Base-by-base conservation (phyloP, 2,329 filamentous ascomycete genomes). In the Penicillium sp. region DNA sequence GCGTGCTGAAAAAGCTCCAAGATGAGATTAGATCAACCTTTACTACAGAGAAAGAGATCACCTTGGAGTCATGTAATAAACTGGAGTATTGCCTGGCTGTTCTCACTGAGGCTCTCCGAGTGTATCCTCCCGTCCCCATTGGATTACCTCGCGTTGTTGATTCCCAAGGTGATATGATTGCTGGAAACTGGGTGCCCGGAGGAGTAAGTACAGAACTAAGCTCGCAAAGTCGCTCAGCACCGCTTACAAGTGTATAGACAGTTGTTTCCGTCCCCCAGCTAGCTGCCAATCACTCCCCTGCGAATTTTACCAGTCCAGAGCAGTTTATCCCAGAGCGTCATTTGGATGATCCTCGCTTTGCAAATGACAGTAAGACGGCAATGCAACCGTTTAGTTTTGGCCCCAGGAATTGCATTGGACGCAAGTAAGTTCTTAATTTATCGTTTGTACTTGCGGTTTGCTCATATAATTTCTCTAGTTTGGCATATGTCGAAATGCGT, bases 361-460 rank as follows among this genome's bases (percentile, higher is more conserved):
- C 60, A 0, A 50, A 59, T n/a, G 80, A 84, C 58, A 73, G 71
- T 33, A 69, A 70, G 41, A 74, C 76, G 0, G 75, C 73, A 1
- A 70, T 79, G 46, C 77, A 82, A 64, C 77, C 80, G 0, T 82
- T 83, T 55, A 75, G 74, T 1, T 53, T 78, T 4, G 79, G 80
- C 0, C 76, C 80, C 3, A 70, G 80, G 2, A 79, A 80, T 50
- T 82, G 80, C 54, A 73, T 82, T 25, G 80, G 61, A 25, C 55
- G 57, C 26, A 61, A 62, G 59, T 62, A 31, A 53, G 55, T 46
- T 11, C 9, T 46, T 3, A 14, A 10, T 1, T 5, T 17, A 2
- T 22, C 31, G 1, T 16, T 0, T 3, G 4, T 33, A 8, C 5
- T n/a, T 7, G 14, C 3, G 14, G 3, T 5, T 22, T 36, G 11